Evolutionary conservation across 345 rosid species (phyloP), one percentile per base, ranked within the genome.

Genomic region (Arabis hirsuta): DNA sequence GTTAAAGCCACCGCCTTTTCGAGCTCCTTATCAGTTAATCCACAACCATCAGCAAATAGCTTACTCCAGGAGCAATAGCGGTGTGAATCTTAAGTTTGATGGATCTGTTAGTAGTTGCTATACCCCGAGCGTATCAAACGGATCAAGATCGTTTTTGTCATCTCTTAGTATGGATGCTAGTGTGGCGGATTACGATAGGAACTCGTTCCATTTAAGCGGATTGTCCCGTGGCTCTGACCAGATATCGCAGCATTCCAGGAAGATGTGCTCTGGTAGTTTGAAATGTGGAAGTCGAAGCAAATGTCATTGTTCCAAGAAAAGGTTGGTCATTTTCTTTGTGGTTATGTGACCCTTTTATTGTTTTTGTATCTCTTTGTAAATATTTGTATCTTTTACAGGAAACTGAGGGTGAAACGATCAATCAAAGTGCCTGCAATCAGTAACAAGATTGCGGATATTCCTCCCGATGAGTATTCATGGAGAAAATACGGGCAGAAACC

Each of bases 401-500:
- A 87, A 80, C 76, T 74, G 34, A 83, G 88, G 73, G 71, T 87
- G 57, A 87, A 86, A 76, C 79, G 89, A 67, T 81, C 92, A 1
- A 90, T 90, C 36, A 87, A 87, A 70, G 91, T 87, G n/a, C 96
- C 96, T 76, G 96, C 96, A 44, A 84, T 90, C 13, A 90, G 96
- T 65, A 87, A 87, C 84, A 90, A 84, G 85, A 80, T 87, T 63
- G 91, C 96, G 2, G 93, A 90, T 78, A 87, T 90, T 69, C 96
- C 96, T 57, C 87, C 91, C 12, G 96, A 90, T 80, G 96, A 90
- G 78, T 87, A 81, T 65, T 83, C 96, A 31, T 90, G 96, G 96
- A 87, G 91, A 70, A 90, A 90, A 65, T 90, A 90, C 48, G 96
- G 96, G 12, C 96, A 90, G 73, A 90, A 90, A 73, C 96, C 96